phyloP scores from a whole-genome alignment of 768 basidiomycete species.

The Tricholoma furcatifolium region DNA sequence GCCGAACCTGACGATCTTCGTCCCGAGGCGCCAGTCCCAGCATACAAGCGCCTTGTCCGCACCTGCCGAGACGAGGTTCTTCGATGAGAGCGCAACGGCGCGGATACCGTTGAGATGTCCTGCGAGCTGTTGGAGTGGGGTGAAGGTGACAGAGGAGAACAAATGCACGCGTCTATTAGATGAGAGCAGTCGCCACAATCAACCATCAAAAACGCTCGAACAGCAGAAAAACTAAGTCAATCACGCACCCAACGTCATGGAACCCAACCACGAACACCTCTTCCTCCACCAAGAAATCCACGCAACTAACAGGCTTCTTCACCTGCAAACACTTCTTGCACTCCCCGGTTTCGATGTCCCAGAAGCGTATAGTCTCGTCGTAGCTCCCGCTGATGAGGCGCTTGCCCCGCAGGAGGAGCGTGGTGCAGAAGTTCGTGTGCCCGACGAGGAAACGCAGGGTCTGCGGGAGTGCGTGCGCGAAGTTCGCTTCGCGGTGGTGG shows the following conservation, averaged over 20 bases:
- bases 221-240: background rate
- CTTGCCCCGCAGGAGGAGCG: conserved; percentile 73
- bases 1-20: conserved; percentile 87
- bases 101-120: conserved; percentile 90
- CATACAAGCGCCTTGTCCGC: conserved; percentile 73
- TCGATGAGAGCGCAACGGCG: conserved; percentile 82
- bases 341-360: conserved; percentile 71
- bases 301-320: conserved; percentile 89
- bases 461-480: conserved; percentile 73
- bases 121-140: conserved; percentile 78
- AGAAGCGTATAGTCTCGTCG: conserved; percentile 90
- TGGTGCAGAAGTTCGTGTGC: conserved; percentile 88
- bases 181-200: no score
- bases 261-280: conserved; percentile 92
- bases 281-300: conserved; percentile 82
- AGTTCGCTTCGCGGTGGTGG: conserved; percentile 85
- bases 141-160: conserved; percentile 83
- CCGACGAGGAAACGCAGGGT: conserved; percentile 75
- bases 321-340: conserved; percentile 76
- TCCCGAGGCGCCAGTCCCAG: conserved; percentile 89
- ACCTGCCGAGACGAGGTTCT: conserved; percentile 87
- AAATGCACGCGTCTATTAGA: conserved; percentile 75
- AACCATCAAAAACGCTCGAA: no score
- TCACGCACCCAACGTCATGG: conserved; percentile 81
- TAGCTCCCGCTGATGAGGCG: conserved; percentile 87